Base-by-base conservation (phyloP, 345 rosid genomes). In the Acer campestre region DNA sequence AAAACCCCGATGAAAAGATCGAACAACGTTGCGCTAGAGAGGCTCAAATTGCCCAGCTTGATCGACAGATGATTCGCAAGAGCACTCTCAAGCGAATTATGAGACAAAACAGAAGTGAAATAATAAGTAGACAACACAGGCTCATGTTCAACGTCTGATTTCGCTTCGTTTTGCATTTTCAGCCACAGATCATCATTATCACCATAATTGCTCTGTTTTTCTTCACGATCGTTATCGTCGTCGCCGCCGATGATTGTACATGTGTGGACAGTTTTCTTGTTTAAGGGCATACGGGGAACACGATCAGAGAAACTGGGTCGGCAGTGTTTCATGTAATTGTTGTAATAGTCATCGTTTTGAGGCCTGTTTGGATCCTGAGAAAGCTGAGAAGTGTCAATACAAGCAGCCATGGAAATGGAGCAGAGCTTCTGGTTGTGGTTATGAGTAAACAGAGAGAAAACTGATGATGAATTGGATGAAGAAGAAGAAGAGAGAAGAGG, bases 121-220 rank as follows among this genome's bases (percentile, higher is more conserved):
- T 93, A 96, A 68, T 92, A 93, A 42, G 82, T 86, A 0, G 93
- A 92, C n/a, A 92, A 78, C 1, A 93, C 80, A 3, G 97, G 97
- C 79, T 93, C 99, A 61, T 78, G 76, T 14, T 85, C 87, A 46
- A 88, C 86, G 62, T 91, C 97, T 1, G 88, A 79, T 61, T 72
- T 83, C 10, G 98, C 98, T 78, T 93, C 96, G 12, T 89, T 89
- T 9, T 85, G 80, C 70, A 95, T 92, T 74, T 75, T 83, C 2
- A 83, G 75, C 99, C 97, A 96, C 0, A 88, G 78, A 77, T 83
- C 82, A 16, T 77, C 90, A 35, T 35, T 4, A 4, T 35, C 38
- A 69, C 46, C 27, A 13, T 61, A 20, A 29, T 22, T 17, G n/a
- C 7, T 53, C n/a, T 53, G 58, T 59, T 59, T 22, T 18, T 56